Base-by-base conservation (phyloP, 2,329 filamentous ascomycete genomes). In the Fusarium siculi region DNA sequence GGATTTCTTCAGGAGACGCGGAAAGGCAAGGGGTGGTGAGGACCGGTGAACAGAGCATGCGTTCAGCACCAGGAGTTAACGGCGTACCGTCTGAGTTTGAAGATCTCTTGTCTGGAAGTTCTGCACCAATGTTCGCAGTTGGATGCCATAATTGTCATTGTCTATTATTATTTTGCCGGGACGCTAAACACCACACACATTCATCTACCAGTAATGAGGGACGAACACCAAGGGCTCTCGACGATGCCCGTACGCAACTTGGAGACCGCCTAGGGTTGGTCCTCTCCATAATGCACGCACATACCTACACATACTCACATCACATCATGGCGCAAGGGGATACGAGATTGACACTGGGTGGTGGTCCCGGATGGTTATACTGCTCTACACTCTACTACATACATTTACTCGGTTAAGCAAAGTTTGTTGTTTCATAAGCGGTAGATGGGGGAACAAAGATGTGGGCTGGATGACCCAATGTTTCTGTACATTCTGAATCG, bases 1-100 rank as follows among this genome's bases (percentile, higher is more conserved):
- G 95, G 96, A 99, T 84, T 97, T 98, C 83, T 99, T 99, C 86
- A 89, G 96, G 77, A 89, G 95, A 81, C 90, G 95, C 80, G 94
- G 93, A 63, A 94, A 92, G 84, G 93, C 92, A 76, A 87, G 93
- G 79, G 89, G 87, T 63, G 87, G 87, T 42, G 88, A 90, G 68
- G 83, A 86, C 76, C 86, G 87, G 84, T 89, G 73, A 79, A 63
- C 63, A 66, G 70, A 64, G 56, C 60, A 66, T 73, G 57, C 63
- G 49, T 56, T 57, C 59, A 66, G 67, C 64, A 75, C 58, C 61
- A 63, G 72, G 75, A 74, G 74, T 76, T 76, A 58, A 66, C 40
- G 75, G 74, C 70, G 74, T 74, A 73, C 49, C 57, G 65, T 73
- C 60, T 58, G 63, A 67, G 61, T 72, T 68, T 74, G 74, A 76